phyloP scores from a whole-genome alignment of 2,329 filamentous ascomycete species.

The Penicillium occitanis region DNA sequence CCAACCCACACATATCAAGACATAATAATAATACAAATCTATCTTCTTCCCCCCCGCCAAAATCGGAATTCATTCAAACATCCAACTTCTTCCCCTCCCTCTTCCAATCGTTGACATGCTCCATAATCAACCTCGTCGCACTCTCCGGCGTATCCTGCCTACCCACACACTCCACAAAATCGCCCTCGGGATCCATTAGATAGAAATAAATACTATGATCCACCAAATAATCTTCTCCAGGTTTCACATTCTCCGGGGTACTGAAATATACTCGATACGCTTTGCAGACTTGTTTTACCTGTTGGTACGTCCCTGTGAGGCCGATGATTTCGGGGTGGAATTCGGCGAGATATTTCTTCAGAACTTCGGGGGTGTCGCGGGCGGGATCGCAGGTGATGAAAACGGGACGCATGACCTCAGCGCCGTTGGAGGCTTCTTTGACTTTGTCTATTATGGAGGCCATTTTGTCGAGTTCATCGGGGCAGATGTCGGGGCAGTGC shows the following conservation, averaged over 20 bases:
- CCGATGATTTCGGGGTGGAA: conserved; percentile 87
- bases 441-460: conserved; percentile 83
- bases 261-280: conserved; percentile 96
- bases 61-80: conserved; percentile 6
- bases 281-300: conserved; percentile 93
- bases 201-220: conserved; percentile 99
- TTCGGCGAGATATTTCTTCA: conserved; percentile 83
- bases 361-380: conserved; percentile 78
- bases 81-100: conserved; percentile 55
- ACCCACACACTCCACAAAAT: conserved; percentile 96
- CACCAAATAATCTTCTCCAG: conserved; percentile 93
- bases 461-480: conserved; percentile 99
- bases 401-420: conserved; percentile 65
- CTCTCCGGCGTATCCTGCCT: conserved; percentile 89
- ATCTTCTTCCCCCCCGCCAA: not conserved
- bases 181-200: conserved; percentile 96
- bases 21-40: conserved; percentile 3
- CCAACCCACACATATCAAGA: not conserved
- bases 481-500: conserved; percentile 97
- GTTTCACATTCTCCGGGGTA: conserved; percentile 82
- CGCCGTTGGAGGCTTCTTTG: conserved; percentile 38
- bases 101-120: conserved; percentile 80
- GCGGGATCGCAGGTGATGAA: conserved; percentile 97
- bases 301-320: conserved; percentile 87
- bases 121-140: conserved; percentile 77